phyloP scores from a whole-genome alignment of 2,329 filamentous ascomycete genomes.

The Beauveria caledonica region DNA sequence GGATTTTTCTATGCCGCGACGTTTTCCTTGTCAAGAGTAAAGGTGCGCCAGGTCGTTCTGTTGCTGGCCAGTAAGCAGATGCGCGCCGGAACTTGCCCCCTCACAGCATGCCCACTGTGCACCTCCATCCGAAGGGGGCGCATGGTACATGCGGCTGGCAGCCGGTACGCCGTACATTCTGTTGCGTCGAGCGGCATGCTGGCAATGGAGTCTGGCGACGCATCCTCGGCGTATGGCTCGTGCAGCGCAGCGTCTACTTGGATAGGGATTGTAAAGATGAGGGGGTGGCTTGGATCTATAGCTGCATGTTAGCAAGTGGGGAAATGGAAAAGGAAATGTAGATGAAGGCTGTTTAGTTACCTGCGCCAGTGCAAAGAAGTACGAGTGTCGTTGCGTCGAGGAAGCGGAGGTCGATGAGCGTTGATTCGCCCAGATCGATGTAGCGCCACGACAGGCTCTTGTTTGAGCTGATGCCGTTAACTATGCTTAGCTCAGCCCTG shows the following conservation, averaged over 20 bases:
- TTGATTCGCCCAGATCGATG: conserved; percentile 33
- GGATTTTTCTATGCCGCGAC: background rate
- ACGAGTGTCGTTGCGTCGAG: conserved; percentile 54
- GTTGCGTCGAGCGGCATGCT: conserved; percentile 12
- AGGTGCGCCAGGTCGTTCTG: conserved; percentile 39
- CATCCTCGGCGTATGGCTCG: conserved; percentile 24
- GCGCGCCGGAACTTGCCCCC: conserved; percentile 40
- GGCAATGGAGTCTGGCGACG: conserved; percentile 7
- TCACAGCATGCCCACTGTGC: conserved; percentile 32
- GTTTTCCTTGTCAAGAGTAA: conserved; percentile 16
- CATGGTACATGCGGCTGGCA: conserved; percentile 21
- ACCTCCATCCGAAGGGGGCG: conserved; percentile 44
- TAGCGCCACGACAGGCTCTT: conserved; percentile 30
- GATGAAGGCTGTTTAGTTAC: conserved; percentile 19
- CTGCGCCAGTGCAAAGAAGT: conserved; percentile 41
- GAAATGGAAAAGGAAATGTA: background rate
- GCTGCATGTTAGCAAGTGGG: background rate
- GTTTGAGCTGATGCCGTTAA: conserved; percentile 50
- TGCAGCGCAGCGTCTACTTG: conserved; percentile 29
- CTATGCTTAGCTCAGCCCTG: conserved; percentile 40
- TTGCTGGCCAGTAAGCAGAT: conserved; percentile 44
- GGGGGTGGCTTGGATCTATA: conserved; percentile 19
- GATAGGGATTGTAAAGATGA: conserved; percentile 29
- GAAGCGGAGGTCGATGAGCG: conserved; percentile 59
- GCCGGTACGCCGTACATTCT: conserved; percentile 16